These are phyloP conservation scores for Citrus unshiu DNA, from an alignment of 345 rosid species.

Conservation along the genomic window DNA sequence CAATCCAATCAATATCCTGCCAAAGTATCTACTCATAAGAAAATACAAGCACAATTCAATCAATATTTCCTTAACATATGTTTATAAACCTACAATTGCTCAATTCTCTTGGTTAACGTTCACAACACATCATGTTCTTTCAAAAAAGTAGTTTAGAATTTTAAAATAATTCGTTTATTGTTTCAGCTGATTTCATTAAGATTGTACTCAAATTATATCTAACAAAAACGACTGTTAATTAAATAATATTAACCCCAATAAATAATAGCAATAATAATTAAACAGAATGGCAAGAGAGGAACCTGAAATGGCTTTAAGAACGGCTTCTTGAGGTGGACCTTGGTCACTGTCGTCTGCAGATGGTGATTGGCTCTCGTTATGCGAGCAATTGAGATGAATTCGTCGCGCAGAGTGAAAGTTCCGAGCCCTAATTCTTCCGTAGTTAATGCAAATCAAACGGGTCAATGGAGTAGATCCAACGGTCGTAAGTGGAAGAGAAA, in stretches of 20 bases:
- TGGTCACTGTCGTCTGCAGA: constrained; percentile 50
- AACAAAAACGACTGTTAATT: not conserved
- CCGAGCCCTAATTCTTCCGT: constrained; percentile 32
- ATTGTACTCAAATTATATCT: not conserved
- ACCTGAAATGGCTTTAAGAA: constrained; percentile 97
- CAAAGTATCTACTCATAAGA: too few relatives aligned
- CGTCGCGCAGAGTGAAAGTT: constrained; percentile 16
- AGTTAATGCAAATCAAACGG: constrained; percentile 21
- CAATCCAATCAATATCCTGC: not conserved
- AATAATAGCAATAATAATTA: not conserved
- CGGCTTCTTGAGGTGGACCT: constrained; percentile 90
- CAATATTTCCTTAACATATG: not conserved
- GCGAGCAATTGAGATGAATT: constrained; percentile 38
- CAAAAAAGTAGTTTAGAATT: not conserved
- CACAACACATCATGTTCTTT: not conserved
- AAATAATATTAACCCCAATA: not conserved
- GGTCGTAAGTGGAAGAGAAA: constrained; percentile 20
- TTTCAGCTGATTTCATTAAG: not conserved
- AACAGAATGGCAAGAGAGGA: not conserved
- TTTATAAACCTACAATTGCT: not conserved
- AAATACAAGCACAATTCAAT: too few relatives aligned
- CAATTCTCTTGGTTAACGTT: not conserved
- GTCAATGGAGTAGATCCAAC: constrained; percentile 25
- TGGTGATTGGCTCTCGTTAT: constrained; percentile 14
- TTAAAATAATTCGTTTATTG: not conserved